phyloP scores from a whole-genome alignment of 352 stramenopile species.

The Globisporangium alternatum region DNA sequence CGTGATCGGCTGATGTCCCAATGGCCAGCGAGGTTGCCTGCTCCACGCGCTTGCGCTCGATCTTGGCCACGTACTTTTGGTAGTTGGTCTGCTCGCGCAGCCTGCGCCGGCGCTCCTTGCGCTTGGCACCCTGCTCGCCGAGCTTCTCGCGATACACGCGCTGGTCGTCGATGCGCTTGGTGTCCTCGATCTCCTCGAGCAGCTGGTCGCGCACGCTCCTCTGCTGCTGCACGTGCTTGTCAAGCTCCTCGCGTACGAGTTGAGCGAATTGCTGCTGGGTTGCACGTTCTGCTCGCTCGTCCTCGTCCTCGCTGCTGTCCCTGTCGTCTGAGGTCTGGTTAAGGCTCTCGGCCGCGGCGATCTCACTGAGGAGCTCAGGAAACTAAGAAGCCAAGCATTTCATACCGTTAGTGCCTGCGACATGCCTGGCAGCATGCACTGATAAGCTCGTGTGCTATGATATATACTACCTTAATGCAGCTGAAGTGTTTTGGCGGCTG shows the following conservation, averaged over 20 bases:
- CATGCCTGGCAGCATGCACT: too few species aligned
- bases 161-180: slow-evolving; percentile 46
- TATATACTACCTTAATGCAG: slow-evolving; percentile 29
- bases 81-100: slow-evolving; percentile 34
- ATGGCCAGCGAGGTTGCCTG: not conserved
- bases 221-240: slow-evolving; percentile 28
- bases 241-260: slow-evolving; percentile 19
- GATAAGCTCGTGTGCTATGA: not conserved
- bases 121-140: slow-evolving; percentile 35
- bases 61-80: slow-evolving; percentile 25
- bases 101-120: slow-evolving; percentile 32
- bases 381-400: slow-evolving; percentile 11
- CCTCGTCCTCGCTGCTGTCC: not conserved
- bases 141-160: slow-evolving; percentile 44
- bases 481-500: slow-evolving; percentile 30
- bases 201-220: slow-evolving; percentile 23
- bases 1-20: not conserved
- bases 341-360: not conserved
- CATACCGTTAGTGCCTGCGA: not conserved
- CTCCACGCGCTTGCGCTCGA: slow-evolving; percentile 28
- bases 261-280: slow-evolving; percentile 14
- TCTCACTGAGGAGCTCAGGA: slow-evolving; percentile 19
- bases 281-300: not conserved
- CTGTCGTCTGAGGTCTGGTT: not conserved
- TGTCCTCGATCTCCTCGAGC: slow-evolving; percentile 33